Base-by-base conservation (phyloP, 2,329 filamentous ascomycete species). In the Aulographum hederae region DNA sequence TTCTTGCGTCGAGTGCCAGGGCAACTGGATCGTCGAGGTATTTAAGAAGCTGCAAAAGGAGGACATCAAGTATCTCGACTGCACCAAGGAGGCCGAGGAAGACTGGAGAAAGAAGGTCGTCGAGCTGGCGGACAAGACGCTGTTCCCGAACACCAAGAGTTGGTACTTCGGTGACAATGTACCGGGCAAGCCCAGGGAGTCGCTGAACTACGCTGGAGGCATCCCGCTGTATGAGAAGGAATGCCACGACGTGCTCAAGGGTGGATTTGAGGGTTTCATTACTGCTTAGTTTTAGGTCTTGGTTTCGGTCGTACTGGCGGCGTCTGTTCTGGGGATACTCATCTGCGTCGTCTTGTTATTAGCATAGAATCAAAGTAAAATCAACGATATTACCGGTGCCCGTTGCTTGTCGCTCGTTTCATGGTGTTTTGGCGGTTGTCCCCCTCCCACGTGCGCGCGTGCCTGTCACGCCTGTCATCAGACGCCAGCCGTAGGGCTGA, bases 131-230 rank as follows among this genome's bases (percentile, higher is more conserved):
- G 51, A 56, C 21, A 49, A 51, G 41, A 58, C 55, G 3, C 38
- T 60, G 15, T 53, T 58, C 39, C 54, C 54, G 5, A 46, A 46
- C 17, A 52, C 53, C 0, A 50, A 53, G 17, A 49, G 45, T 5
- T 58, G 54, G 57, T 61, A 61, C 31, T 56, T 54, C 52, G 51
- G 52, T 5, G 53, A 52, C 10, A 62, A 61, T 28, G 47, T 62
- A 6, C 57, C 58, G 1, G 58, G 58, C 10, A 60, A 60, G 46
- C 44, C 50, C 8, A 46, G 52, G 12, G 58, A 61, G 43, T 57
- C 57, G 34, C 41, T 61, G 30, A 60, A 52, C 30, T 61, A 51
- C 40, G 46, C 55, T 6, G 57, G 57, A 5, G 58, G 57, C 0
- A 46, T 56, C 16, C 41, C 39, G 3, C n/a, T 31, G 23, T 50